Evolutionary conservation across 2,329 filamentous ascomycete species (phyloP), one percentile per base, ranked within the genome.

Genomic region (Penicillium hesseltinei): DNA sequence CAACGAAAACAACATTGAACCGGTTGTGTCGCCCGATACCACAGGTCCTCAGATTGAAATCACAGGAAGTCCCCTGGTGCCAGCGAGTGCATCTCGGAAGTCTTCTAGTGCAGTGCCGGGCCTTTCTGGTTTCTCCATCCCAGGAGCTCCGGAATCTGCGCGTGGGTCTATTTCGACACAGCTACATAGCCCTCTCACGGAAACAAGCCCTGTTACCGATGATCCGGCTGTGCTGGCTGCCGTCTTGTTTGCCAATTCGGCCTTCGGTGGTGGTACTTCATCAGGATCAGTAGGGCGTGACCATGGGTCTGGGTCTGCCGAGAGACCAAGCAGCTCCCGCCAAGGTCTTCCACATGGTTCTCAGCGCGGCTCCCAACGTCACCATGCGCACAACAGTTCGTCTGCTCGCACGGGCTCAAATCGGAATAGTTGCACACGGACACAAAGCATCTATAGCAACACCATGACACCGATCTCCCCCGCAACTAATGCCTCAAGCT

Each of bases 401-500:
- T 72, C 73, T 19, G 69, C 64, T 29, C 71, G 69, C 39, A 70
- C 66, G 7, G 71, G 62, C 33, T 71, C 72, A 4, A 70, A 73
- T 54, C 72, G 74, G 46, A 72, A 73, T 43, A 75, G 73, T 51
- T 71, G 72, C 57, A 73, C 73, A 13, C 71, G 74, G 11, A 76
- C 74, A 7, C 74, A 77, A 52, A 77, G 74, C 55, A 74, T 74
- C 5, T 74, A 77, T 57, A 77, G 75, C 49, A 77, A 77, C 57
- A 75, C 70, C 15, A 72, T 74, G 66, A 75, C 75, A 1, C 74
- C 75, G 1, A 72, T 75, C 5, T 77, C 75, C 6, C 75, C 74
- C 1, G 70, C 72, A 11, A 78, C 77, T n/a, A 77, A 78, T 56
- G 76, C 75, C 19, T 77, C 76, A 35, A 78, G 77, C 56, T 72